Evolutionary conservation across 768 basidiomycete species (phyloP).

Genomic region (Asterophora lycoperdoides): DNA sequence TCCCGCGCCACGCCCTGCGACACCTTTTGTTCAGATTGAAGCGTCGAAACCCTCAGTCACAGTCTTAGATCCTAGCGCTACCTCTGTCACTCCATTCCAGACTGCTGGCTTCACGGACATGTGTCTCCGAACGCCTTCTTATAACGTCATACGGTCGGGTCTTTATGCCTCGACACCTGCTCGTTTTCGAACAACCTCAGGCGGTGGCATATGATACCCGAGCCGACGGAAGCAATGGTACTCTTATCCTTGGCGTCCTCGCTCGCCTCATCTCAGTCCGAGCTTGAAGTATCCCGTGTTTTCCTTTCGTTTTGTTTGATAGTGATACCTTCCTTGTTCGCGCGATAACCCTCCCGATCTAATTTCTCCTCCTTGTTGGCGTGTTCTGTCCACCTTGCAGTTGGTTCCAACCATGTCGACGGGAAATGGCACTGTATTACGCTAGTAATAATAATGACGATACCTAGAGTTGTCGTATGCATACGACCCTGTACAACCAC

Average conservation of each 20-base stretch:
- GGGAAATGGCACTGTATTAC: not conserved
- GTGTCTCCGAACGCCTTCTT: not conserved
- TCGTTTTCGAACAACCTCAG: slow-evolving; percentile 22
- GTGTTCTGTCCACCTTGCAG: not conserved
- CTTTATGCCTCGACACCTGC: slow-evolving; percentile 10
- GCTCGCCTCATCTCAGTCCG: not conserved
- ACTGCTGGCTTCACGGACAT: not conserved
- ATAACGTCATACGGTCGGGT: slow-evolving; percentile 1
- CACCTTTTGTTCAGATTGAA: not conserved
- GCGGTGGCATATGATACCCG: slow-evolving; percentile 20
- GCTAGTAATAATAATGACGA: not conserved
- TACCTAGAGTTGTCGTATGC: slow-evolving; percentile 2
- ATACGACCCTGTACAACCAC: slow-evolving; percentile 36
- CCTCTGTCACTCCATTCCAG: not conserved
- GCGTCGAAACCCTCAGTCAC: not conserved
- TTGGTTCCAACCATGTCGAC: not conserved
- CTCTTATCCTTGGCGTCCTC: not conserved
- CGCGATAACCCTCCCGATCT: not conserved
- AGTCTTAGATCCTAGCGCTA: not conserved
- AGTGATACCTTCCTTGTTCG: not conserved
- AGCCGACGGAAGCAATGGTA: not conserved
- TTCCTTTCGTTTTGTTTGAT: not conserved
- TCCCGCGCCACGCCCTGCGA: not conserved
- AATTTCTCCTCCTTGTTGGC: not conserved
- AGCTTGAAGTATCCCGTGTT: not conserved